Percentiles rank a stretch among this genome's conserved stretches.
Conservation (phyloP, 352 stramenopile genomes). For the Phytophthora foliorum region DNA sequence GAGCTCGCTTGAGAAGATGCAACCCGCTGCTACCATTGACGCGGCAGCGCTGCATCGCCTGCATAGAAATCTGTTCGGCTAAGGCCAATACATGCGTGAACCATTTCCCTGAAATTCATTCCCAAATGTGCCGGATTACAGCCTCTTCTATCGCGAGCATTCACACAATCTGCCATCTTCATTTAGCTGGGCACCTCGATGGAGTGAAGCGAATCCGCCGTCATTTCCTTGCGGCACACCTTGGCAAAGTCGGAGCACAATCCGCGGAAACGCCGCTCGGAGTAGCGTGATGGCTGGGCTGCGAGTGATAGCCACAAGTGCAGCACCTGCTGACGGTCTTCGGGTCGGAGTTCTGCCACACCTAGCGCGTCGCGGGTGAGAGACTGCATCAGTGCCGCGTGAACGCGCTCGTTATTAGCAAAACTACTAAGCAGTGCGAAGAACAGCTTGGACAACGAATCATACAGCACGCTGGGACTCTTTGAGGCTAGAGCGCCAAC, state of each 20-base stretch:
- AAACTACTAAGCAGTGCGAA: conserved; percentile 63
- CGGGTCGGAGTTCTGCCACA: conserved; percentile 41
- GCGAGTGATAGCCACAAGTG: conserved; percentile 66
- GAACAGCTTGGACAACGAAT: conserved; percentile 61
- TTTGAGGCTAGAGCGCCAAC: conserved; percentile 60
- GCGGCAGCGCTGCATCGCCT: conserved; percentile 10
- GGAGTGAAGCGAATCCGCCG: conserved; percentile 57
- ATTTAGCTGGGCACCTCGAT: conserved; percentile 54
- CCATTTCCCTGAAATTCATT: conserved; percentile 7
- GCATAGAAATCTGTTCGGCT: conserved; percentile 6
- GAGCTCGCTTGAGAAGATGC: conserved; percentile 43
- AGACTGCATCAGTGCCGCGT: conserved; percentile 41
- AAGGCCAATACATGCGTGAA: conserved; percentile 25
- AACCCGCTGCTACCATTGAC: conserved; percentile 9
- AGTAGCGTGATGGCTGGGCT: conserved; percentile 58
- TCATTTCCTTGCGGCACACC: conserved; percentile 77
- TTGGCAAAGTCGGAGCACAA: conserved; percentile 79
- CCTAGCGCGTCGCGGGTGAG: conserved; percentile 52
- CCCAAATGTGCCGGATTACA: background rate
- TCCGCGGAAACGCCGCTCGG: conserved; percentile 67
- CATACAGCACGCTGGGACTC: conserved; percentile 67
- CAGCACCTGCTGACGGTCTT: conserved; percentile 65
- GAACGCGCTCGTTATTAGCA: conserved; percentile 42
- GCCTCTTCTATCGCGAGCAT: conserved; percentile 16
- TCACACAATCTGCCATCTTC: background rate